Conservation (phyloP, 2,329 filamentous ascomycete genomes). For the Cordyceps pruinosa region DNA sequence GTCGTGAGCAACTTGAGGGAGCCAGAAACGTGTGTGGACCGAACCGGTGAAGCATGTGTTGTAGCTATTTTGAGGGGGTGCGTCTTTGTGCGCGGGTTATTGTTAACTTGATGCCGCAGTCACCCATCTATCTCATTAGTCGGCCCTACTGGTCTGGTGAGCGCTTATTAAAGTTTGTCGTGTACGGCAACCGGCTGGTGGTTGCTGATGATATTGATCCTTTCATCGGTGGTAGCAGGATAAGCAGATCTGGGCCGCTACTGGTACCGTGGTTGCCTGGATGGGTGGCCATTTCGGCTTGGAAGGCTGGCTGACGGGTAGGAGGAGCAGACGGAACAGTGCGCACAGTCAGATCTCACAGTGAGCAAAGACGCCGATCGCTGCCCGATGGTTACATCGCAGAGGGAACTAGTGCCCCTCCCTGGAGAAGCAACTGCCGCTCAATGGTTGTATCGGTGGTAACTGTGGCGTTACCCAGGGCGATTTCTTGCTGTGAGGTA, state of each 20-base stretch:
- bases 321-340: background rate
- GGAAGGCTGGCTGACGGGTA: background rate
- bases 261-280: background rate
- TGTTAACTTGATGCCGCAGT: background rate
- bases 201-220: background rate
- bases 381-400: slow-evolving; percentile 23
- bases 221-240: background rate
- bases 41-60: background rate
- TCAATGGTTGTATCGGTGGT: slow-evolving; percentile 9
- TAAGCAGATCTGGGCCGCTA: background rate
- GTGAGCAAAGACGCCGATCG: slow-evolving; percentile 9
- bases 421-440: slow-evolving; percentile 11
- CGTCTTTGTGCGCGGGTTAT: background rate
- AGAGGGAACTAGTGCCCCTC: slow-evolving; percentile 13
- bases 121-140: background rate
- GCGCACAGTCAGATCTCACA: slow-evolving; percentile 8
- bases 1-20: background rate
- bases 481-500: slow-evolving; percentile 10
- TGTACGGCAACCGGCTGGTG: background rate
- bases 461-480: slow-evolving; percentile 7
- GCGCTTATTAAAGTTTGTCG: background rate
- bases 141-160: background rate
- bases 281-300: background rate
- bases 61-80: background rate
- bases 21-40: slow-evolving; percentile 2